These are phyloP conservation scores for Aspergillus wentii DNA, from an alignment of 495 filamentous ascomycete genomes.

Conservation along the genomic window DNA sequence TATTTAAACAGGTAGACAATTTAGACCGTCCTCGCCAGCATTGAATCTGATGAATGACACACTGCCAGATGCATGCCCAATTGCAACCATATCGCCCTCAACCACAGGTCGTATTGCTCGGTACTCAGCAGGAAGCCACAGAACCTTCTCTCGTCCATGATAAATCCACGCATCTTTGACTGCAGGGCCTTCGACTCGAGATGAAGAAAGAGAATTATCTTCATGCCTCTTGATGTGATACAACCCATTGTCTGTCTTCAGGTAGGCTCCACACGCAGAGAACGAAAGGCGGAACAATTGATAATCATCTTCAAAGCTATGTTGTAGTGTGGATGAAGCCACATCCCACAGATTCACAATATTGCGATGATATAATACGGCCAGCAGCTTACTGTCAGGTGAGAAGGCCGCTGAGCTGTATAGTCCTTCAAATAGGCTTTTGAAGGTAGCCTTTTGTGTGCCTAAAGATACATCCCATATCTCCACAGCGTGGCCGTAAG, in stretches of 20 bases:
- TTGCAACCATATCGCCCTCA: neutral
- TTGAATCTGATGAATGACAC: neutral
- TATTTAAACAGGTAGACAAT: too few species aligned
- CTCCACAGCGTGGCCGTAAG: neutral
- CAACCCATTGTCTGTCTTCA: neutral
- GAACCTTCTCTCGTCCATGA: neutral
- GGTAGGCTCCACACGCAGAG: neutral
- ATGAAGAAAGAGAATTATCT: neutral
- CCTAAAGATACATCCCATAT: neutral
- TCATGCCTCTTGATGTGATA: neutral
- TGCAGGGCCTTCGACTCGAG: neutral
- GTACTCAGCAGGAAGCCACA: neutral
- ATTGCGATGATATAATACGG: conserved; percentile 13
- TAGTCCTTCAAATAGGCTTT: neutral
- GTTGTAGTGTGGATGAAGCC: conserved; percentile 1
- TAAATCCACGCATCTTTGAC: neutral
- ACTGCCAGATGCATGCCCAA: neutral
- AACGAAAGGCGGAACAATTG: neutral
- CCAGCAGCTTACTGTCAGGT: conserved; percentile 12
- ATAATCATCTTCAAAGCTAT: neutral
- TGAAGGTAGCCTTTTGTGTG: neutral
- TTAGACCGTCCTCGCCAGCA: too few species aligned
- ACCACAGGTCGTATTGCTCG: neutral
- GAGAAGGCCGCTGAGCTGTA: conserved; percentile 5
- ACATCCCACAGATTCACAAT: conserved; percentile 29